Evolutionary conservation across 495 filamentous ascomycete genomes (phyloP).

Genomic region (Hyaloscypha hepaticicola): DNA sequence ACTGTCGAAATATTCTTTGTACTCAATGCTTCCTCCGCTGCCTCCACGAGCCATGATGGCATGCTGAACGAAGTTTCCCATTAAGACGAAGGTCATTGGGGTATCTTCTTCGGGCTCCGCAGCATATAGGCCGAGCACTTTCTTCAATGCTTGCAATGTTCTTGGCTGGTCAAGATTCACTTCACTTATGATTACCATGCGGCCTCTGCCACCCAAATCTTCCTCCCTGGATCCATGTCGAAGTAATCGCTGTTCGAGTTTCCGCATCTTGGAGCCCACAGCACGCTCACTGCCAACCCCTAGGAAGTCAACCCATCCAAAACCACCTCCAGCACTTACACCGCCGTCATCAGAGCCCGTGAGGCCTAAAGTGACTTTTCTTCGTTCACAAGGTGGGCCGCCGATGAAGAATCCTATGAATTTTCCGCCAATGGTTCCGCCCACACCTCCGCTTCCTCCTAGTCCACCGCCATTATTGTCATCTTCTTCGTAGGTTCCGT

Average conservation of each 20-base stretch:
- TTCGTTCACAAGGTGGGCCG: constrained; percentile 84
- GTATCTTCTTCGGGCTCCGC: constrained; percentile 59
- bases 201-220: constrained; percentile 40
- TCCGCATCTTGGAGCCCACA: constrained; percentile 77
- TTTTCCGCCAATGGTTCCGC: constrained; percentile 81
- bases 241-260: constrained; percentile 49
- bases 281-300: constrained; percentile 89
- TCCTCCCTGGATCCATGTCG: constrained; percentile 24
- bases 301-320: constrained; percentile 96
- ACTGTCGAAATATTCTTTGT: constrained; percentile 90
- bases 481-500: constrained; percentile 93
- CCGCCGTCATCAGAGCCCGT: constrained; percentile 48
- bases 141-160: constrained; percentile 72
- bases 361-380: constrained; percentile 74
- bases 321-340: constrained; percentile 67
- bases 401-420: constrained; percentile 89
- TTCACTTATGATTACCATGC: constrained; percentile 74
- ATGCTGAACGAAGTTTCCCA: constrained; percentile 79
- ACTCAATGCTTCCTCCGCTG: constrained; percentile 77
- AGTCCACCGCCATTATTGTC: constrained; percentile 67
- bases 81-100: constrained; percentile 75
- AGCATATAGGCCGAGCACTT: constrained; percentile 69
- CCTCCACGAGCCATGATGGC: constrained; percentile 66
- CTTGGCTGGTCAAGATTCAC: constrained; percentile 80
- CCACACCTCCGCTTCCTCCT: constrained; percentile 74